phyloP scores from a whole-genome alignment of 192 early-diverging fungal species.

The Endogone sp. region DNA sequence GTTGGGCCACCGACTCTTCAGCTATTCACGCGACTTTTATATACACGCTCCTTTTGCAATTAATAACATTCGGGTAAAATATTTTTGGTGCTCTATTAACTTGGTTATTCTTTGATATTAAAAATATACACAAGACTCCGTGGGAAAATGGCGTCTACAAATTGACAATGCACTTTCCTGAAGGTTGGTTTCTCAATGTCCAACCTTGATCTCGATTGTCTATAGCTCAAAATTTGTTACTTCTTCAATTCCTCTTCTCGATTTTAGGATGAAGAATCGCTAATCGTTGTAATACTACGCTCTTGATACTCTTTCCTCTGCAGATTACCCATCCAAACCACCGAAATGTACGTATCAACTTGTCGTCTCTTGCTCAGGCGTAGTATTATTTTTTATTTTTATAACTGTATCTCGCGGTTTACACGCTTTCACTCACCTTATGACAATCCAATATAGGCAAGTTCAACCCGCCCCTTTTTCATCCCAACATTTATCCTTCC shows the following conservation, averaged over 20 bases:
- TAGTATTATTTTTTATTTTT: constrained; percentile 13
- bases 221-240: too few relatives aligned
- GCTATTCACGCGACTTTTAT: too few relatives aligned
- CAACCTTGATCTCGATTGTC: not conserved
- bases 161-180: constrained; percentile 76
- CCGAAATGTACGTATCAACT: constrained; percentile 61
- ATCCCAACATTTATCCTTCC: constrained; percentile 96
- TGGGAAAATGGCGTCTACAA: constrained; percentile 94
- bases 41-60: too few relatives aligned
- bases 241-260: too few relatives aligned
- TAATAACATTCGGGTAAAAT: too few relatives aligned
- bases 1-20: too few relatives aligned
- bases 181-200: constrained; percentile 36
- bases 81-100: too few relatives aligned
- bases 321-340: constrained; percentile 82
- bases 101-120: too few relatives aligned
- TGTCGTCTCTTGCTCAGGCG: too few relatives aligned
- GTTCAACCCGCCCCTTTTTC: constrained; percentile 77
- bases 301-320: not conserved
- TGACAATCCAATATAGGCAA: constrained; percentile 33
- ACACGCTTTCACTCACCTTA: not conserved
- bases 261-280: too few relatives aligned
- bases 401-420: not conserved
- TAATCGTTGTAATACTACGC: too few relatives aligned
- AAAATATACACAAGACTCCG: constrained; percentile 54